Conservation (phyloP, 768 basidiomycete genomes). For the Boletus speciosus region DNA sequence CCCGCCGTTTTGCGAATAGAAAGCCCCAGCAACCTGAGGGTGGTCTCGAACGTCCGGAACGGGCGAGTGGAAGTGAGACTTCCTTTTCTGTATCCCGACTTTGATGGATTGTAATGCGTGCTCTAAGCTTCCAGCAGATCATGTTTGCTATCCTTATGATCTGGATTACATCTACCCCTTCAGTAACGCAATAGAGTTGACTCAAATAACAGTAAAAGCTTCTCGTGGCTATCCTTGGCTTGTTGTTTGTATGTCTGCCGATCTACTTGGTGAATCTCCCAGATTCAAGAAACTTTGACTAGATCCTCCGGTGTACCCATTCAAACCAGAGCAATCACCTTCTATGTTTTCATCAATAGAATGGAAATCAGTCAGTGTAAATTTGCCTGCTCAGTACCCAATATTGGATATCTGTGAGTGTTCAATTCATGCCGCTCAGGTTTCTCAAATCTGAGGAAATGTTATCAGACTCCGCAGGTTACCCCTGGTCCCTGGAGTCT, state of each 20-base stretch:
- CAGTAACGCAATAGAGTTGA: background rate
- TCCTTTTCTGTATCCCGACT: slow-evolving; percentile 11
- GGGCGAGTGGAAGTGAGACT: slow-evolving; percentile 9
- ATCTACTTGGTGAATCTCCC: background rate
- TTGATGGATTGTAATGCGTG: slow-evolving; percentile 7
- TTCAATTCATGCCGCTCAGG: background rate
- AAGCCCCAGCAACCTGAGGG: background rate
- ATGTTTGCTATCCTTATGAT: slow-evolving; percentile 40
- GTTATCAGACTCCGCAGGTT: slow-evolving; percentile 19
- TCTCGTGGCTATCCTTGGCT: slow-evolving; percentile 34
- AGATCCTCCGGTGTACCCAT: slow-evolving; percentile 27
- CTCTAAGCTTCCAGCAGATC: slow-evolving; percentile 27
- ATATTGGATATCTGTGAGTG: slow-evolving; percentile 36
- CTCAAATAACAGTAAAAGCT: slow-evolving; percentile 7
- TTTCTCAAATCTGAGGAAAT: background rate
- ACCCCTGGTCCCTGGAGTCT: slow-evolving; percentile 26
- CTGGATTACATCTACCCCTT: slow-evolving; percentile 36
- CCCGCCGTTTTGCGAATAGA: slow-evolving; percentile 21
- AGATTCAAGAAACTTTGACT: background rate
- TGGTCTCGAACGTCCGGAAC: background rate
- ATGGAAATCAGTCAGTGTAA: slow-evolving; percentile 8
- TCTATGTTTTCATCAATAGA: background rate
- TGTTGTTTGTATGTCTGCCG: slow-evolving; percentile 33
- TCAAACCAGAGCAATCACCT: background rate
- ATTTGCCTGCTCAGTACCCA: slow-evolving; percentile 17